Conservation (phyloP, 176 grass and related monocot species). For the Guadua angustifolia region DNA sequence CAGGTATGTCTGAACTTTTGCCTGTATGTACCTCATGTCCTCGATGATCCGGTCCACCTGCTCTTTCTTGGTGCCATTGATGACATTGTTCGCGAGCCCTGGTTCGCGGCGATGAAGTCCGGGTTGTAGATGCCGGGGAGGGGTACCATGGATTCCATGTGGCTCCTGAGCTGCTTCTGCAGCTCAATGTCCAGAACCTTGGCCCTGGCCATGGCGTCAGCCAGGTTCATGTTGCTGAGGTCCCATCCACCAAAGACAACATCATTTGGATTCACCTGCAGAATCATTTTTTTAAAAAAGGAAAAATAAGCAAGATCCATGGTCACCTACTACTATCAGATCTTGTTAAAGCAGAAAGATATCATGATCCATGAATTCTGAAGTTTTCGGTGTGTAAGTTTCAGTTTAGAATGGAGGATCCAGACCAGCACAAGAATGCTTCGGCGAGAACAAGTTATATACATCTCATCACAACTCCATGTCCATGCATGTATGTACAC, state of each 20-base stretch:
- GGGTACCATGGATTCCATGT: slow-evolving; percentile 78
- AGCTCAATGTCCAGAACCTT: slow-evolving; percentile 81
- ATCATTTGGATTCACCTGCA: slow-evolving; percentile 70
- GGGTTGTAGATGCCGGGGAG: slow-evolving; percentile 69
- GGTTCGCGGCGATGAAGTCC: slow-evolving; percentile 77
- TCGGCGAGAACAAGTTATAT: background rate
- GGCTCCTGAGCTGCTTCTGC: slow-evolving; percentile 69
- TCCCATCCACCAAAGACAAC: slow-evolving; percentile 85
- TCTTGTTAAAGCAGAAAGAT: background rate
- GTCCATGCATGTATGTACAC: background rate
- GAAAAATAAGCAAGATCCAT: background rate
- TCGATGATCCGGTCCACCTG: slow-evolving; percentile 75
- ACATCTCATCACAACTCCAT: background rate
- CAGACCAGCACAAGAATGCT: background rate
- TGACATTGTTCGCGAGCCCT: slow-evolving; percentile 63
- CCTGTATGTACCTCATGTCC: slow-evolving; percentile 61
- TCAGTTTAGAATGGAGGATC: background rate
- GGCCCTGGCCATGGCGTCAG: slow-evolving; percentile 73
- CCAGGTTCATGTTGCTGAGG: slow-evolving; percentile 76
- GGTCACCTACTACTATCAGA: background rate
- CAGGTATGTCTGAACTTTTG: background rate
- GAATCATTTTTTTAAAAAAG: background rate
- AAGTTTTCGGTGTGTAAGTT: background rate
- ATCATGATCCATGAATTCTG: background rate
- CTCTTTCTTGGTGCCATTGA: slow-evolving; percentile 73